Percentiles rank a stretch among this genome's conserved stretches.
Conservation (phyloP, 148 eudicot species). For the Agrostemma githago region DNA sequence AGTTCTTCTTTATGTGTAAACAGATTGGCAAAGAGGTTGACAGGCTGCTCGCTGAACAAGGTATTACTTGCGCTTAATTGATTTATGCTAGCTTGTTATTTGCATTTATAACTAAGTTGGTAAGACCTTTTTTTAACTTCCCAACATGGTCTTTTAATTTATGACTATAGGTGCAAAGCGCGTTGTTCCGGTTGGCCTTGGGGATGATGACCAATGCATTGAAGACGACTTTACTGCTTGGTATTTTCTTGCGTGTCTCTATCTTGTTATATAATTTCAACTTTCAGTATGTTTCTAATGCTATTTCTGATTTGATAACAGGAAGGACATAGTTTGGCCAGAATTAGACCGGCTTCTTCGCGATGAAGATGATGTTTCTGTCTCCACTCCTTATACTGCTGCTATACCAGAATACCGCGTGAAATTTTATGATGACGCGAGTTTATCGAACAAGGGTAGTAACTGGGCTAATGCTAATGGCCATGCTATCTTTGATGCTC, state of each 20-base stretch:
- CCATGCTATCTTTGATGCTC: constrained; percentile 11
- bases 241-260: constrained; percentile 32
- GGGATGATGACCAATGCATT: constrained; percentile 95
- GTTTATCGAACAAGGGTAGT: constrained; percentile 34
- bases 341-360: constrained; percentile 74
- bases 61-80: constrained; percentile 32
- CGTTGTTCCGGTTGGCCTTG: constrained; percentile 79
- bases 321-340: constrained; percentile 91
- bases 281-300: constrained; percentile 1
- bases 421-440: constrained; percentile 38
- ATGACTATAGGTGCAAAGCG: constrained; percentile 67
- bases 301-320: constrained; percentile 21
- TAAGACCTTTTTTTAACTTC: constrained; percentile 1
- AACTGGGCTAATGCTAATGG: constrained; percentile 62
- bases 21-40: constrained; percentile 81
- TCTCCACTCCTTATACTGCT: constrained; percentile 90
- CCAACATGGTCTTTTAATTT: background rate
- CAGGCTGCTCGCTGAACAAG: constrained; percentile 58
- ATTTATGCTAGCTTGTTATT: background rate
- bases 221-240: constrained; percentile 97
- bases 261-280: background rate
- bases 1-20: constrained; percentile 14
- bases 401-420: constrained; percentile 81
- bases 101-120: constrained; percentile 9
- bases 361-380: constrained; percentile 59